Evolutionary conservation across 2,329 filamentous ascomycete genomes (phyloP).

Genomic region (Aspergillus sojae): DNA sequence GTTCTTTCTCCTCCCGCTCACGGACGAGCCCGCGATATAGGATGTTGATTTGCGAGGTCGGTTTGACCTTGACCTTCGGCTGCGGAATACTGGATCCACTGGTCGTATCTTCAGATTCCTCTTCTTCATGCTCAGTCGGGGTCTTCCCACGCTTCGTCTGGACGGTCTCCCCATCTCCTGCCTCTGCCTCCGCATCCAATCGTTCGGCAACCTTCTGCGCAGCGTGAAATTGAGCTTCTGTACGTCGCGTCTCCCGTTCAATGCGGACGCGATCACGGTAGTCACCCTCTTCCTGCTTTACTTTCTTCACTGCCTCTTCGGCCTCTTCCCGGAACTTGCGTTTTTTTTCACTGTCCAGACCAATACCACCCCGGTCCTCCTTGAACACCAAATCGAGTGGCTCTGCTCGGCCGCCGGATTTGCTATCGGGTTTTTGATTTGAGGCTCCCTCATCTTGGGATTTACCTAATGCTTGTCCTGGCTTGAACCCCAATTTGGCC

Average conservation of each 20-base stretch:
- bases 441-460: conserved; percentile 19
- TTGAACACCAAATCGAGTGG: conserved; percentile 78
- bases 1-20: conserved; percentile 64
- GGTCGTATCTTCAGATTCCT: conserved; percentile 6
- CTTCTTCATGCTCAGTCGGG: conserved; percentile 10
- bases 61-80: conserved; percentile 40
- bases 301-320: conserved; percentile 60
- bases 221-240: conserved; percentile 70
- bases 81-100: conserved; percentile 5
- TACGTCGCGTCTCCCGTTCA: conserved; percentile 69
- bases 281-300: conserved; percentile 67
- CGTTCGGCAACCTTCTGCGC: conserved; percentile 83
- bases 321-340: conserved; percentile 69
- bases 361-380: conserved; percentile 79
- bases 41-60: conserved; percentile 70
- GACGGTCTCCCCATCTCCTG: conserved; percentile 14
- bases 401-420: conserved; percentile 57
- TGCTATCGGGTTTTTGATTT: conserved; percentile 11
- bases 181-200: conserved; percentile 62
- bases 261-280: conserved; percentile 72
- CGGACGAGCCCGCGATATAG: conserved; percentile 78
- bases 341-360: conserved; percentile 81
- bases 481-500: conserved; percentile 88
- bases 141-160: conserved; percentile 17
- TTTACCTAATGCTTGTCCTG: conserved; percentile 73